Base-by-base conservation (phyloP, 2,329 filamentous ascomycete species). In the Penicillium hesseltinei region DNA sequence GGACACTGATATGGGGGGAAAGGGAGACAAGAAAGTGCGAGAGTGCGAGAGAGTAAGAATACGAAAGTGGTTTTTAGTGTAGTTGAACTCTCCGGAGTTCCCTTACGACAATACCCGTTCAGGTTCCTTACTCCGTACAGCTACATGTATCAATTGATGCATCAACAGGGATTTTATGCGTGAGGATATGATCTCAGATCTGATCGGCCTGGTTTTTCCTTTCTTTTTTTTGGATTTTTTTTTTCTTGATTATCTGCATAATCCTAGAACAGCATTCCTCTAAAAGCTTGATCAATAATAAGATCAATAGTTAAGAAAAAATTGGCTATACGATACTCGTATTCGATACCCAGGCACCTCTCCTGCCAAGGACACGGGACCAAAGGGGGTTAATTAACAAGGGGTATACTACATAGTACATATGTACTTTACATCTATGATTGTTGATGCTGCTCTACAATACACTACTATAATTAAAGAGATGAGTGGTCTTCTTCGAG, bases 71-170 rank as follows among this genome's bases (percentile, higher is more conserved):
- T 21, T 38, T 36, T 36, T 31, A 42, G 48, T 40, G 48, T 51
- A 29, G 21, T 27, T 45, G 50, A 38, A 46, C 50, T 44, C 39
- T 21, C 27, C 50, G 39, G 39, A 45, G 54, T 63, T 65, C 57
- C 55, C 57, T 61, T 63, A 56, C 48, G 33, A 52, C 44, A 42
- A 54, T 60, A 65, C 62, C 62, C 61, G 62, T 50, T 50, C 25
- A 35, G 35, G 47, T 46, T 44, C 42, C 48, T 56, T 56, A 53
- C 54, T 43, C 33, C 40, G 45, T 51, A 51, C 54, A 56, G 48
- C 11, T 33, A 33, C 31, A 33, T 33, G 31, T 33, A 33, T 31
- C 29, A 13, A 31, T 31, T 23, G 8, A 51, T 51, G 50, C 39
- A 51, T 51, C 27, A 19, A 45, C 39, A 52, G 50, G 50, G 29